Evolutionary conservation across 257 asterid genomes (phyloP).

Genomic region (Lantana camara): DNA sequence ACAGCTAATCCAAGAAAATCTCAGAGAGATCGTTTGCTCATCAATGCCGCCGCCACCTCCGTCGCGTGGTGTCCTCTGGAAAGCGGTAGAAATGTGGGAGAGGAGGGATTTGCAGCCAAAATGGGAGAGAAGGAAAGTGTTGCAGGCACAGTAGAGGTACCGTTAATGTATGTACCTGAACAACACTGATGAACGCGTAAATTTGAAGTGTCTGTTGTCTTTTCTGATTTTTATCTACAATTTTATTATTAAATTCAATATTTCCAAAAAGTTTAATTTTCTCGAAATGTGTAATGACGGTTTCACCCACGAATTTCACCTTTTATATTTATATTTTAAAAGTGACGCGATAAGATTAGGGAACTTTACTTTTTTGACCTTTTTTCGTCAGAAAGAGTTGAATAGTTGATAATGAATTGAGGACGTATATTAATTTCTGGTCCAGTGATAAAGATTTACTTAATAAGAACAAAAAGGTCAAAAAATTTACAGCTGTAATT

Average conservation of each 20-base stretch:
- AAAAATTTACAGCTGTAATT: no score
- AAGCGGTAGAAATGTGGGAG: conserved; percentile 18
- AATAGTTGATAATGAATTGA: neutral
- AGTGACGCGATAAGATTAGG: conserved; percentile 18
- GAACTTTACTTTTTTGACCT: neutral
- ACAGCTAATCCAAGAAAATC: neutral
- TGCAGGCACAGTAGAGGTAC: no score
- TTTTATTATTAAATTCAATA: neutral
- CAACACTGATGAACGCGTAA: conserved; percentile 19
- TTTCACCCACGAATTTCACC: conserved; percentile 6
- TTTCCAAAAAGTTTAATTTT: neutral
- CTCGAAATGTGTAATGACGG: conserved; percentile 5
- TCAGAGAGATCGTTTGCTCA: conserved; percentile 11
- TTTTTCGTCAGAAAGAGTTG: neutral
- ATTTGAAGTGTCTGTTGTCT: conserved; percentile 24
- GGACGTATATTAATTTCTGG: neutral
- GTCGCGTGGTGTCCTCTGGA: neutral
- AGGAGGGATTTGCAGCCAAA: neutral
- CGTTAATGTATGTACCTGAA: conserved; percentile 8
- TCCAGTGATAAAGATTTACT: no score
- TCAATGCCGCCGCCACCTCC: conserved; percentile 19
- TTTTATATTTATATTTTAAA: no score
- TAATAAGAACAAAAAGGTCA: no score
- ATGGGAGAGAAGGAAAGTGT: neutral
- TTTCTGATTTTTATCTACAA: no score